A percentile compares a stretch with the other conserved stretches of the same genome.
Evolutionary conservation across 768 basidiomycete species (phyloP).

Genomic region (Hypholoma fasciculare): DNA sequence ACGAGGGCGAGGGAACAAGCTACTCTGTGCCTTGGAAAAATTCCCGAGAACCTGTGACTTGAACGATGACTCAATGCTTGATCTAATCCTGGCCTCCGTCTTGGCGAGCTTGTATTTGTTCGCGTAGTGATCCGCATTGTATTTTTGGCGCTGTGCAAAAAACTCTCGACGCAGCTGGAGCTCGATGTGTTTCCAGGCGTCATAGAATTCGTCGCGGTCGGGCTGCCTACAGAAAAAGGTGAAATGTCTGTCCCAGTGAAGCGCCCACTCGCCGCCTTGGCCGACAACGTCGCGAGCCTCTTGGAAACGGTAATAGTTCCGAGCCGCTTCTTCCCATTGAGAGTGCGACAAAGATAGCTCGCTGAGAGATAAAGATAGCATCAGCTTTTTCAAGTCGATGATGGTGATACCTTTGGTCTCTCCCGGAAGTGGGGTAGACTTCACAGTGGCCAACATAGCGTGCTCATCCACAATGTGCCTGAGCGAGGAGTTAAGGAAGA

Average conservation of each 20-base stretch:
- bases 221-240: not conserved
- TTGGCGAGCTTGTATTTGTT: not conserved
- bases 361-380: too few species aligned
- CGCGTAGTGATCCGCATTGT: not conserved
- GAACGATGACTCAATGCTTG: too few species aligned
- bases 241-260: slow-evolving; percentile 1
- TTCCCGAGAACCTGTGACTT: too few species aligned
- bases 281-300: not conserved
- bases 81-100: too few species aligned
- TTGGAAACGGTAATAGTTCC: slow-evolving; percentile 8
- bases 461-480: too few species aligned
- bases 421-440: too few species aligned
- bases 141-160: not conserved
- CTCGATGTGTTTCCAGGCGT: slow-evolving; percentile 8
- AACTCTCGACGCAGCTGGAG: slow-evolving; percentile 2
- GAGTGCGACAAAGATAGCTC: too few species aligned
- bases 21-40: not conserved
- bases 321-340: slow-evolving; percentile 12
- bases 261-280: not conserved
- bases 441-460: too few species aligned
- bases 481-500: too few species aligned
- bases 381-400: too few species aligned
- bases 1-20: not conserved
- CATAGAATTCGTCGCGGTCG: slow-evolving; percentile 4
- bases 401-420: too few species aligned